Evolutionary conservation across 1,284 basidiomycete genomes (phyloP), one percentile per base, ranked within the genome.

Genomic region (Heterobasidion irregulare): DNA sequence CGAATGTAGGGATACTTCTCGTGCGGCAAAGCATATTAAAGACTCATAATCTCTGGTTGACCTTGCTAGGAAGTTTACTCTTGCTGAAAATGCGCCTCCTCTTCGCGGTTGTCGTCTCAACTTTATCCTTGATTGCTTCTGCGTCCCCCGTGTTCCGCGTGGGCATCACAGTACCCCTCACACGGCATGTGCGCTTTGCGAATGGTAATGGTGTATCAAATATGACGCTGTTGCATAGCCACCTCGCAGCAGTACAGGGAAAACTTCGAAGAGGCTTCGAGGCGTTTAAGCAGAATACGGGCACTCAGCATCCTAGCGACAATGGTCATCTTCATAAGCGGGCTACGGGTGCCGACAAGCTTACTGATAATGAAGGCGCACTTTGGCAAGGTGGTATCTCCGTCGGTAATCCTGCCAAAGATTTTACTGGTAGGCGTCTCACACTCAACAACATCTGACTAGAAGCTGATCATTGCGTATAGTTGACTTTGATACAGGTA

Each of bases 211-310:
- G 68, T 19, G 58, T 66, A 32, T 64, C 66, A 8, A 59, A 62
- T 47, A 52, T 58, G 32, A 47, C 57, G 4, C 54, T 56, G 15
- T 54, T 68, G 7, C 61, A 58, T 19, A 60, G 49, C 41, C 61
- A 67, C 32, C 16, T 66, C n/a, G 49, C 56, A 7, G 62, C 54
- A 32, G 56, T 60, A 1, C 54, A 45, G 59, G 73, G 73, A 53
- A 76, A 75, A 67, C 57, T 75, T 41, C 58, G 59, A 18, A 64
- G 65, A 33, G 68, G 72, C 12, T 68, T 75, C 45, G 58, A 59
- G 38, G 68, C 70, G 7, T 77, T 65, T 47, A 62, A 71, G 54
- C 61, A 52, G 18, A 75, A 77, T 59, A 76, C 70, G 6, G 75
- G 75, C 26, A 56, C 56, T 19, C 59, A 59, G 5, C 74, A 76